Base-by-base conservation (phyloP, 352 stramenopile species). In the Phytophthora aleatoria region DNA sequence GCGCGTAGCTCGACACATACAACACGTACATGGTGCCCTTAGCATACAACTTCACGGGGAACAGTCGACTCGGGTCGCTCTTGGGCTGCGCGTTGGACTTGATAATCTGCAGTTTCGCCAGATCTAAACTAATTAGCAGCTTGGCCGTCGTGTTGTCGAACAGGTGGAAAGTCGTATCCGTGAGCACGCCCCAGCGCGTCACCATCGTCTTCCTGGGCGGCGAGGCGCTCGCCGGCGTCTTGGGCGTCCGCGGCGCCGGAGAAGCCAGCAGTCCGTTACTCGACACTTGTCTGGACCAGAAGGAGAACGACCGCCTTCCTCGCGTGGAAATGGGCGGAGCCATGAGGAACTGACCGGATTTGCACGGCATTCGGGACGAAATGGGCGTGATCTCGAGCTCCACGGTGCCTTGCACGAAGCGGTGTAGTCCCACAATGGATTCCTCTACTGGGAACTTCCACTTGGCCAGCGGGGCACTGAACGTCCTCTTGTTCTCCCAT, bases 371-470 rank as follows among this genome's bases (percentile, higher is more conserved):
- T 1, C 75, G 71, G 3, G 81, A 85, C 38, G 79, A 83, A 47
- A 90, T 61, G 13, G 83, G 82, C 36, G 73, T 80, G 39, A 91
- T 79, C 50, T 76, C 58, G 3, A 91, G 77, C 28, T 85, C 52
- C 12, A 94, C 79, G 0, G 64, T 85, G 30, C 86, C 84, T 7
- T 65, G 75, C 2, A 91, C 74, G 49, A 91, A 92, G 44, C 83
- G 80, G 42, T 91, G 75, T 12, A 90, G 70, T 10, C 85, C 85
- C 1, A 88, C 63, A 20, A 94, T 77, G 11, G 71, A 76, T 47
- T 90, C 83, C 12, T 92, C 84, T 3, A 92, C 71, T 2, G 86
- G 86, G 61, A 94, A 94, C 53, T 87, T 89, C 86, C 83, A 92
- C 55, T 92, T 92, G 13, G 61, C 78, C 10, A 94, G 59, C 9